Evolutionary conservation across 2,329 filamentous ascomycete genomes (phyloP), one percentile per base, ranked within the genome.

Genomic region (Leptosphaerulina australis): DNA sequence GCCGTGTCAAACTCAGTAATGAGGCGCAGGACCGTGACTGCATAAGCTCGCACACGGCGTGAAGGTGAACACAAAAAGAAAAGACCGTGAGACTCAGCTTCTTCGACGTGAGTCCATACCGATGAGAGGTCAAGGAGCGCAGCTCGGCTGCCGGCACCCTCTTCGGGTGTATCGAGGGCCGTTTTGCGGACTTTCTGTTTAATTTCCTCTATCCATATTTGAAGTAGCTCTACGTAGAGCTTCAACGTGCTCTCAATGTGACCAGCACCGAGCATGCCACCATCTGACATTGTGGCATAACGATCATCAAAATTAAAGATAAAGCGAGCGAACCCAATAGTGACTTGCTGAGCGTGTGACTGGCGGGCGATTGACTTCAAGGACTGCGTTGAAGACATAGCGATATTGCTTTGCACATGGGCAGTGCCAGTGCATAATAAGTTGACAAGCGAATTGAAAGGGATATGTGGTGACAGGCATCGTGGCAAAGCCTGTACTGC

Each of bases 11-110:
- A 97, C 61, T 99, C 93, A 2, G 88, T 92, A 56, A 97, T 93
- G 18, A 97, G 82, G 4, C 91, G 88, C 20, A 99, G 79, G 1
- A 99, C 93, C 1, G 90, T 96, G 43, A 99, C 90, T 2, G 94
- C 92, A 70, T 94, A 96, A 50, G 90, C 83, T 41, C 94, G 86
- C 20, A 99, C 94, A 44, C 90, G 84, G 44, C 91, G 84, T 5
- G 94, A 97, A 62, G 97, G 94, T 0, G 94, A 99, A 71, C 94
- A 99, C 5, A 99, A 78, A 70, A 99, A 99, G 78, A 99, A 99
- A 2, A 99, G 76, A 0, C 94, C 95, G 68, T 97, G 94, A 0
- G 93, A 95, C 71, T 99, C 94, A 12, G 97, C 90, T 71, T 97
- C 92, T 62, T 99, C 94, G 20, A 99, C 93, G 67, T 97, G 90